Evolutionary conservation across 805 yeast genomes (phyloP), one percentile per base, ranked within the genome.

Genomic region (Candida railenensis): DNA sequence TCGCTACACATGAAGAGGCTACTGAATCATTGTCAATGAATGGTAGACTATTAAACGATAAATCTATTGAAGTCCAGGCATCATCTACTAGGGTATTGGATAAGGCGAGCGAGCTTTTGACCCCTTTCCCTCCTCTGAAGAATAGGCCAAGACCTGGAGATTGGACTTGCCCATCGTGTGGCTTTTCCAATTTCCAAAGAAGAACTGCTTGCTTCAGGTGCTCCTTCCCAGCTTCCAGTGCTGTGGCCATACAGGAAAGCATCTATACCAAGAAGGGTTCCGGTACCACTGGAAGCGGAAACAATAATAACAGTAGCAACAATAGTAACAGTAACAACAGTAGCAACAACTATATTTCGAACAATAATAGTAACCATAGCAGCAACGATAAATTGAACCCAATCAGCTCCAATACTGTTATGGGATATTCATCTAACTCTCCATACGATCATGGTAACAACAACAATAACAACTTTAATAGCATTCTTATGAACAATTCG

Each of bases 151-250:
- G 97, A 59, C 97, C 97, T 0, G 97, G 97, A 18, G 97, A 91
- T 63, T 91, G 97, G 97, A 88, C 87, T n/a, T 91, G 97, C 65
- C 96, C 96, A 21, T 83, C 91, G 4, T 91, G 97, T 73, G 96
- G 97, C 1, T 91, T 91, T 59, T 87, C 96, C 20, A 91, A 91
- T 65, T 91, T 91, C 68, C 97, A 91, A 67, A 80, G 97, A 58
- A 78, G 97, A 65, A 87, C 95, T 2, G 95, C 95, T 2, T 91
- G 97, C 66, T 89, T 91, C 74, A 76, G 97, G 52, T 91, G 97
- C 62, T 85, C 92, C 2, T 89, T 86, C 67, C 96, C 96, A 4
- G 88, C 89, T 8, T 74, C 88, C 9, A 74, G 87, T 37, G 88
- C 89, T 4, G 83, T 79, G 20, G 77, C 88, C 4, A 76, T 83